These are phyloP conservation scores for Tulasnella sp. DNA, from an alignment of 768 basidiomycete genomes.

Conservation along the genomic window DNA sequence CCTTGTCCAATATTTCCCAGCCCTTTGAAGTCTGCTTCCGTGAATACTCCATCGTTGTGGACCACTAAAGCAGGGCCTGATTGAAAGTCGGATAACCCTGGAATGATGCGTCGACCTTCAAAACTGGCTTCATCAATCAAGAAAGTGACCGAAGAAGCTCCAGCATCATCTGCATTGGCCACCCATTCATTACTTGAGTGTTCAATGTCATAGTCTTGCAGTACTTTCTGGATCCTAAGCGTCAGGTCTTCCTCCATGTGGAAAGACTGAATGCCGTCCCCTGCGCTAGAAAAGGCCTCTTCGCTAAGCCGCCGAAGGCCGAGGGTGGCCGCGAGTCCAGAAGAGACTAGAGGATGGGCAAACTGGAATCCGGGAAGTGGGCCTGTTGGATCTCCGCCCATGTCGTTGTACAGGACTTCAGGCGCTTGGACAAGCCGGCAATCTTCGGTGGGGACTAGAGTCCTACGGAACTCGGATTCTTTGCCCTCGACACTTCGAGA, in stretches of 20 bases:
- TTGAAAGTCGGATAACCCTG: not conserved
- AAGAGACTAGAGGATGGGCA: not conserved
- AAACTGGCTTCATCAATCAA: slow-evolving; percentile 1
- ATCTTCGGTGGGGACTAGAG: not conserved
- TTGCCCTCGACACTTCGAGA: not conserved
- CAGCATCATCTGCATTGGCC: slow-evolving; percentile 15
- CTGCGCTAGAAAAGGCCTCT: not conserved
- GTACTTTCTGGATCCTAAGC: not conserved
- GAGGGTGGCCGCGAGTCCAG: not conserved
- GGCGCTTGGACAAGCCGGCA: not conserved
- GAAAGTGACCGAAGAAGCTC: not conserved
- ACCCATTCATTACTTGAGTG: slow-evolving; percentile 12
- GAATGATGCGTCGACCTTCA: slow-evolving; percentile 39
- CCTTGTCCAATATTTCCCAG: not conserved
- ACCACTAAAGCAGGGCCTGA: not conserved
- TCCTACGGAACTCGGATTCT: not conserved
- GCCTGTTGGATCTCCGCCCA: not conserved
- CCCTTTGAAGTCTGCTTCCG: slow-evolving; percentile 1
- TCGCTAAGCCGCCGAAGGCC: not conserved
- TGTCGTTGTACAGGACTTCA: not conserved
- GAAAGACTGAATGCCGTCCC: slow-evolving; percentile 32
- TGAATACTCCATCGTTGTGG: slow-evolving; percentile 5
- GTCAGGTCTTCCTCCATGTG: slow-evolving; percentile 28
- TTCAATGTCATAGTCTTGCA: slow-evolving; percentile 9
- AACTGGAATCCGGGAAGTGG: not conserved